Evolutionary conservation across 1,139 yeast genomes (phyloP).

Genomic region (Lodderomyces elongisporus): DNA sequence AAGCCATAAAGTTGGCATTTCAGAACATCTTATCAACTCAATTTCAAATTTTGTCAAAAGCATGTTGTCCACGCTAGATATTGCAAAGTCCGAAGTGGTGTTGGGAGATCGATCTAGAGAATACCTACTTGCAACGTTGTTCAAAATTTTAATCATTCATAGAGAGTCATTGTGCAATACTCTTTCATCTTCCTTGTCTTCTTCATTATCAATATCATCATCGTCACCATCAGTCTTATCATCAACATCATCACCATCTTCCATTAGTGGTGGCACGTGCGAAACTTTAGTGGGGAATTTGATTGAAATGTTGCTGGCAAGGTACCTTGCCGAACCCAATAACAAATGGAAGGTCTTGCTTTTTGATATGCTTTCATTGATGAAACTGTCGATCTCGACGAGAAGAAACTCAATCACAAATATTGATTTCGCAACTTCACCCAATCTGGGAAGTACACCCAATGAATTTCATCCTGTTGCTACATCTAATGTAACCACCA

Average conservation of each 20-base stretch:
- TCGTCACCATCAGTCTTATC: too few relatives aligned
- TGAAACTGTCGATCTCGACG: slow-evolving; percentile 38
- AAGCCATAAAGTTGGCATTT: slow-evolving; percentile 19
- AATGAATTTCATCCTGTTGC: background rate
- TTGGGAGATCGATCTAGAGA: slow-evolving; percentile 9
- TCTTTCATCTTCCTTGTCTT: too few relatives aligned
- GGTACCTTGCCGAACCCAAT: slow-evolving; percentile 32
- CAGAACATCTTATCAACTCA: slow-evolving; percentile 16
- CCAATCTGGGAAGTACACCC: background rate
- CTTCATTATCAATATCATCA: too few relatives aligned
- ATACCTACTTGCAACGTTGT: slow-evolving; percentile 35
- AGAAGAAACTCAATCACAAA: slow-evolving; percentile 11
- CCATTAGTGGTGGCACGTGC: too few relatives aligned
- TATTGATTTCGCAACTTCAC: background rate
- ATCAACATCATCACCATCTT: too few relatives aligned
- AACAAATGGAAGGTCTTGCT: slow-evolving; percentile 54
- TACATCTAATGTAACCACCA: background rate
- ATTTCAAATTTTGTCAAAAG: background rate
- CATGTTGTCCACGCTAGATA: background rate
- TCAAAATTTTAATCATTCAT: slow-evolving; percentile 59
- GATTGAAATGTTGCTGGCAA: slow-evolving; percentile 41
- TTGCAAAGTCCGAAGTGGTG: background rate
- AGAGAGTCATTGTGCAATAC: slow-evolving; percentile 37
- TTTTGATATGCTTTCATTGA: slow-evolving; percentile 57
- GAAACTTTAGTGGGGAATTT: slow-evolving; percentile 42